Percentiles rank a stretch among this genome's conserved stretches.
Evolutionary conservation across 2,329 filamentous ascomycete species (phyloP).

Genomic region (Cytospora piceicola): DNA sequence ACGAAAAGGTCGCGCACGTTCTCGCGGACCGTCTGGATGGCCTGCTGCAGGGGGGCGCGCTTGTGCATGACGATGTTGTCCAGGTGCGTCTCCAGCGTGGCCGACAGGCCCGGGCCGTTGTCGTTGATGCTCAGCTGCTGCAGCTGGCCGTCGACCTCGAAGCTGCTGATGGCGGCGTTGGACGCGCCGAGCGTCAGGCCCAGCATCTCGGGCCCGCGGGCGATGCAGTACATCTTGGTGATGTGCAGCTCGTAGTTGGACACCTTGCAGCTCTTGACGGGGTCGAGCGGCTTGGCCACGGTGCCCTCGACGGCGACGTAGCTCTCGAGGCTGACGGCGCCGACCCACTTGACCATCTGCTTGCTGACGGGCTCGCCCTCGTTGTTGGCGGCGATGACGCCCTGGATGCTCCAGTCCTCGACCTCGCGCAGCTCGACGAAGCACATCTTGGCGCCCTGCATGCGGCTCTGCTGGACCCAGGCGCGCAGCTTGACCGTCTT

Average conservation of each 20-base stretch:
- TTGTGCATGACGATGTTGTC: conserved; percentile 95
- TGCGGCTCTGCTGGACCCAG: conserved; percentile 84
- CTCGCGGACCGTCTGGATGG: conserved; percentile 56
- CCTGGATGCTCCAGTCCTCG: conserved; percentile 78
- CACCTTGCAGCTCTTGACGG: conserved; percentile 85
- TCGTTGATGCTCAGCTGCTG: conserved; percentile 47
- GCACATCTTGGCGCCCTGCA: conserved; percentile 87
- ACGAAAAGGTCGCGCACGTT: conserved; percentile 46
- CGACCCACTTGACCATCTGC: conserved; percentile 95
- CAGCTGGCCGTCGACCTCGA: conserved; percentile 58
- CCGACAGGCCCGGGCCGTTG: conserved; percentile 59
- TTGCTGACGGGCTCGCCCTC: conserved; percentile 69
- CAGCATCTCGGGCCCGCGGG: conserved; percentile 61
- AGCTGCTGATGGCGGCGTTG: conserved; percentile 59
- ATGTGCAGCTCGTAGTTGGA: conserved; percentile 85
- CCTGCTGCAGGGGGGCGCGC: conserved; percentile 86
- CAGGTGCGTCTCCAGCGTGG: conserved; percentile 81
- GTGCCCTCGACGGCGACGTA: conserved; percentile 80
- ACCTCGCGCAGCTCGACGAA: conserved; percentile 86
- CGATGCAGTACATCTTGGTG: conserved; percentile 79
- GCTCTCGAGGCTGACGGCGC: conserved; percentile 75
- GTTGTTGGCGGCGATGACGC: conserved; percentile 69
- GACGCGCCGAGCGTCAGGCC: conserved; percentile 62
- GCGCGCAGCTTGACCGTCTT: conserved; percentile 76
- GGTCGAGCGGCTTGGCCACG: conserved; percentile 81